Percentiles rank a stretch among this genome's conserved stretches.
Conservation (phyloP, 768 basidiomycete genomes). For the Plicaturopsis crispa region DNA sequence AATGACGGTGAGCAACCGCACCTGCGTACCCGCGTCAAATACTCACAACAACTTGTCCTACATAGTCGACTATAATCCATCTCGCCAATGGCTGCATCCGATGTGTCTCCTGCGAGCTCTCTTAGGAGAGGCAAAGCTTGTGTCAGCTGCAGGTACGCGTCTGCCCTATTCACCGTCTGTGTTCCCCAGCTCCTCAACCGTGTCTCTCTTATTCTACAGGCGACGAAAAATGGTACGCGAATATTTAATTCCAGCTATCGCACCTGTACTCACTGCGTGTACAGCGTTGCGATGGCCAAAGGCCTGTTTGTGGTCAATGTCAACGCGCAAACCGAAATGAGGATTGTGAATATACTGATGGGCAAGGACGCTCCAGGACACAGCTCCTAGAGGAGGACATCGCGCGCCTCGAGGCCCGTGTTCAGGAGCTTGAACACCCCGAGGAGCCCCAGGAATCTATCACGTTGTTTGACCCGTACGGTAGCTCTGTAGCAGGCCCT, state of each 20-base stretch:
- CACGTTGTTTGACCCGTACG: constrained; percentile 44
- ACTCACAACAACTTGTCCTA: background rate
- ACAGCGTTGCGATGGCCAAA: constrained; percentile 64
- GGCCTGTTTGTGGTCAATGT: constrained; percentile 63
- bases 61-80: background rate
- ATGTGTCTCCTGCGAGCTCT: background rate
- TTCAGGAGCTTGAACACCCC: constrained; percentile 51
- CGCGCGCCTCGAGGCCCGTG: constrained; percentile 43
- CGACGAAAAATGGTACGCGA: no score
- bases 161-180: background rate
- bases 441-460: constrained; percentile 38
- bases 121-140: background rate
- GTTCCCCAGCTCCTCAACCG: background rate
- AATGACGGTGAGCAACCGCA: background rate
- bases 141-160: background rate
- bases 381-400: constrained; percentile 55
- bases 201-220: background rate
- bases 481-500: background rate
- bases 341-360: constrained; percentile 68
- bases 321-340: constrained; percentile 48
- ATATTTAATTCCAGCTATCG: no score
- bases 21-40: no score
- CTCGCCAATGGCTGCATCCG: background rate
- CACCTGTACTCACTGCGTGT: no score
- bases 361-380: constrained; percentile 50